Conservation (phyloP, 495 filamentous ascomycete species). For the Staphylotrichum tortipilum region DNA sequence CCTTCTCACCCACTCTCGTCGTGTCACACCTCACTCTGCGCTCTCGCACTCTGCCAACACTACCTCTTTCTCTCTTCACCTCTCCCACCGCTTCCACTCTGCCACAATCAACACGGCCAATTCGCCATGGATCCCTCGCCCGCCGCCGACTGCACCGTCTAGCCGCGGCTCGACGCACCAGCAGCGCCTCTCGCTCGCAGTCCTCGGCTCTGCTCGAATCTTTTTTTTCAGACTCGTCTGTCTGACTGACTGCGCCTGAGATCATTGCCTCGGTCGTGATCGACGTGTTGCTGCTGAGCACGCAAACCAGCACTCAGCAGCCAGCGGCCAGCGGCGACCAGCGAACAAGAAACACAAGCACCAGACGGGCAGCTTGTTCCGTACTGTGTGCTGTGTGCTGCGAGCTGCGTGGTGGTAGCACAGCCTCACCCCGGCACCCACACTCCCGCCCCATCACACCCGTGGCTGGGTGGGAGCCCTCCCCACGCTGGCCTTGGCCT, state of each 20-base stretch:
- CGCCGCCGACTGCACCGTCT: background rate
- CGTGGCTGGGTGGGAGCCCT: slow-evolving; percentile 4
- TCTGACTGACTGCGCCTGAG: no score
- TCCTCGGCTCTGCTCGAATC: background rate
- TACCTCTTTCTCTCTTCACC: background rate
- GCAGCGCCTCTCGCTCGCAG: background rate
- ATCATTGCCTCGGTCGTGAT: no score
- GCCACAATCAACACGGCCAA: background rate
- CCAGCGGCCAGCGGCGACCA: background rate
- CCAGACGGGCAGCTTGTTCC: background rate
- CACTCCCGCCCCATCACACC: background rate
- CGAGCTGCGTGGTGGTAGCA: slow-evolving; percentile 3
- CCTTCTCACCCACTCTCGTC: no score
- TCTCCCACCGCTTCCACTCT: background rate
- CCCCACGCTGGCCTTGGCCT: no score
- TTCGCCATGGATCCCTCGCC: background rate
- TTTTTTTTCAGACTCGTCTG: no score
- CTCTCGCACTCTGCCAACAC: background rate
- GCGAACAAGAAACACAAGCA: background rate
- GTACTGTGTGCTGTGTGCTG: no score
- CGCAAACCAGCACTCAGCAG: no score
- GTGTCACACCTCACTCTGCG: background rate
- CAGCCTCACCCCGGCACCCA: slow-evolving; percentile 7
- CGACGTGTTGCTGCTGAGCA: no score
- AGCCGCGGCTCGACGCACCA: slow-evolving; percentile 1